Conservation (phyloP, 306 rosid species). For the Phaseolus lunatus region DNA sequence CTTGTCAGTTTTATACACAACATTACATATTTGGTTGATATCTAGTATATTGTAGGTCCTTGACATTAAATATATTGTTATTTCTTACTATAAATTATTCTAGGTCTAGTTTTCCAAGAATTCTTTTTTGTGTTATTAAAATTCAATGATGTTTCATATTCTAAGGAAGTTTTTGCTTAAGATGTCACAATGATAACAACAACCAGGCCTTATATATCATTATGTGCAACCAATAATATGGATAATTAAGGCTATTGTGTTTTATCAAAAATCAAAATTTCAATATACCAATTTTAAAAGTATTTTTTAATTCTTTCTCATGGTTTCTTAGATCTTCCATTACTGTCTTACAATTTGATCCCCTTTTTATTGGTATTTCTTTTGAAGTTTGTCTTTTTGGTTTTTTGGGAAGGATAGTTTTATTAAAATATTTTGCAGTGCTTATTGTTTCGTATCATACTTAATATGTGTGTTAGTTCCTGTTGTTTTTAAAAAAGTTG, state of each 20-base stretch:
- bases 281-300: not conserved
- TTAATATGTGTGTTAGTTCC: not conserved
- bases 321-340: not conserved
- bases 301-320: conserved; percentile 3
- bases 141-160: not conserved
- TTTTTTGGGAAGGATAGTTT: not conserved
- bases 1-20: no score
- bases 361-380: not conserved
- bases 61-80: not conserved
- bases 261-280: not conserved
- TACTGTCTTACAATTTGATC: not conserved
- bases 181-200: not conserved
- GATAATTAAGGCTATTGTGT: not conserved
- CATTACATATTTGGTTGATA: not conserved
- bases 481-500: not conserved
- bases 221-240: not conserved
- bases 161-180: not conserved
- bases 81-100: not conserved
- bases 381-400: not conserved
- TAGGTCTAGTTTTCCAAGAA: not conserved
- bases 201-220: not conserved
- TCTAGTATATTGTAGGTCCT: not conserved
- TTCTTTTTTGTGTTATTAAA: not conserved
- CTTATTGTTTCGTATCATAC: no score
- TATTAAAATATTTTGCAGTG: not conserved